Evolutionary conservation across 176 grass and related monocot genomes (phyloP).

Genomic region (Eleusine indica): DNA sequence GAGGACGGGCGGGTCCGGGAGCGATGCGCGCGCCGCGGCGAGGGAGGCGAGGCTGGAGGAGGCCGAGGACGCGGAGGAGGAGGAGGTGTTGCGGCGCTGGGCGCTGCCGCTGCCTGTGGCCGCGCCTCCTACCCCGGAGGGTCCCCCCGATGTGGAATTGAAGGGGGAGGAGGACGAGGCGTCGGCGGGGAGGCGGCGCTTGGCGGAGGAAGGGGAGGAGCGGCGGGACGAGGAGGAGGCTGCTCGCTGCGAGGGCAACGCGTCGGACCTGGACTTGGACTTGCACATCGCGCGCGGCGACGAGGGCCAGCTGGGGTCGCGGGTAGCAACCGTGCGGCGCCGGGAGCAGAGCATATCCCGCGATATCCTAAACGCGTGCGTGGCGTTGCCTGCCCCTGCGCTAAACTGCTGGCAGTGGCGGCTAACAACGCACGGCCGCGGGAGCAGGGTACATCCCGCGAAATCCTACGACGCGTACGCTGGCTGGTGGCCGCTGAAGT

Average conservation of each 20-base stretch:
- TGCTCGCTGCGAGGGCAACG: background rate
- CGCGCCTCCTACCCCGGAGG: background rate
- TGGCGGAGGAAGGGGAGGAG: background rate
- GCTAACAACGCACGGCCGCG: too few relatives aligned
- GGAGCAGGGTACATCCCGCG: too few relatives aligned
- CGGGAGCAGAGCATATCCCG: conserved; percentile 10
- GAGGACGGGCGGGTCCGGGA: conserved; percentile 40
- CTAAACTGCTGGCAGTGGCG: too few relatives aligned
- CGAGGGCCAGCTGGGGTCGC: background rate
- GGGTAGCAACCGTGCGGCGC: background rate
- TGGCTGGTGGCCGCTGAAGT: background rate
- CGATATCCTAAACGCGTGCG: background rate
- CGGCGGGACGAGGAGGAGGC: background rate
- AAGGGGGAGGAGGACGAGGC: background rate
- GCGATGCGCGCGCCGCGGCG: conserved; percentile 48
- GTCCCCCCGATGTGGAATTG: background rate
- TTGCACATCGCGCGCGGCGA: conserved; percentile 40
- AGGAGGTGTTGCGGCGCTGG: conserved; percentile 35
- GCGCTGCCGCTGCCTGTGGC: background rate
- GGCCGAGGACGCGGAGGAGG: conserved; percentile 17
- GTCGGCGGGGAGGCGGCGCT: background rate
- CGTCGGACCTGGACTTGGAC: conserved; percentile 24
- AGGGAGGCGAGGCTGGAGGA: conserved; percentile 41
- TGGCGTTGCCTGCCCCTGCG: too few relatives aligned
- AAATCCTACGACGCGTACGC: too few relatives aligned